Base-by-base conservation (phyloP, 2,329 filamentous ascomycete genomes). In the Aspergillus ruber region DNA sequence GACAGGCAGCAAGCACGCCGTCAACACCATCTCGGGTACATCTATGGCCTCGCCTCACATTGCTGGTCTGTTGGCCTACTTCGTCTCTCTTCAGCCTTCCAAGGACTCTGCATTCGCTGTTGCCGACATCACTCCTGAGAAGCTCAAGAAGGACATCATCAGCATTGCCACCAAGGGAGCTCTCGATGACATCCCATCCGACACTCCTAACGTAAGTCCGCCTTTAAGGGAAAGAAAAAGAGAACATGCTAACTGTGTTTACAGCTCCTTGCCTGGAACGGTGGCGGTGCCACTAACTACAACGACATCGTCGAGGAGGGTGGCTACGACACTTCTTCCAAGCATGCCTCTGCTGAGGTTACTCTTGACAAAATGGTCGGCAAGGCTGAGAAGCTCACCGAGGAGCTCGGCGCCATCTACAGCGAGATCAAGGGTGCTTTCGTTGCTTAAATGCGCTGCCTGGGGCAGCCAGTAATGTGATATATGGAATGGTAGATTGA, bases 1-100 rank as follows among this genome's bases (percentile, higher is more conserved):
- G 93, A 95, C 95, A 63, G 93, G 94, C 69, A 91, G 86, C 82
- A 87, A 93, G 74, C 85, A 91, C 65, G 91, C 93, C 65, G 83
- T 89, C 77, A 98, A 98, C 84, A 96, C 89, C 75, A 98, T 98
- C 77, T 97, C 91, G 38, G 93, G 93, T 71, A 98, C 93, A 58
- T 98, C 93, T 47, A 98, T 98, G 93, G 93, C 93, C 54, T 97
- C 93, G 54, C 93, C 93, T 61, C 93, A 98, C 74, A 86, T 98
- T 68, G 86, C 85, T 67, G 93, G 93, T 81, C 89, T 98, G 55
- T 79, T 97, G 63, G 93, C 93, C 75, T 98, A 98, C 81, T 88
- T 95, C 75, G 84, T 98, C 51, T 98, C 93, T 56, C 89, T 98
- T 48, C 90, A 97, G 76, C 93, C 93, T 43, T 76, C 86, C 56